Evolutionary conservation across 2,329 filamentous ascomycete species (phyloP).

Genomic region (Penicillium sp.): DNA sequence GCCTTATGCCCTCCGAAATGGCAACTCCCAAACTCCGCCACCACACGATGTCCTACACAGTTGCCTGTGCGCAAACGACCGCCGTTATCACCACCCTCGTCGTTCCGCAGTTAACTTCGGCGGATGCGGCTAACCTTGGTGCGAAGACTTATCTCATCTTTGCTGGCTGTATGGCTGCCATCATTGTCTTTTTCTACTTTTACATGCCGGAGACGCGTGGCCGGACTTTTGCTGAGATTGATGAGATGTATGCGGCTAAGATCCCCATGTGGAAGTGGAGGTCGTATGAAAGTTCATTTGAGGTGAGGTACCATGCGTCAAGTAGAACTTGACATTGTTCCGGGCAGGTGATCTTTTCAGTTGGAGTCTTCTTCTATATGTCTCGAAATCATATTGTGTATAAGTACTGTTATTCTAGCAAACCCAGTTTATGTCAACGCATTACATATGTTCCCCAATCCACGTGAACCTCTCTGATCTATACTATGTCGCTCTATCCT

Average conservation of each 20-base stretch:
- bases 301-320: slow-evolving; percentile 12
- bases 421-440: too few relatives aligned
- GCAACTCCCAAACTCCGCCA: slow-evolving; percentile 38
- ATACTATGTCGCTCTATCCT: too few relatives aligned
- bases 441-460: too few relatives aligned
- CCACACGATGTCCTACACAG: slow-evolving; percentile 38
- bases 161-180: slow-evolving; percentile 32
- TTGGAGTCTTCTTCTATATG: neutral
- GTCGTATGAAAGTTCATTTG: slow-evolving; percentile 26
- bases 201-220: slow-evolving; percentile 33
- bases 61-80: slow-evolving; percentile 37
- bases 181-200: slow-evolving; percentile 29
- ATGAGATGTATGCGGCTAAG: slow-evolving; percentile 35
- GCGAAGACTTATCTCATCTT: slow-evolving; percentile 37
- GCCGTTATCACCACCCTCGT: slow-evolving; percentile 42
- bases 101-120: slow-evolving; percentile 36
- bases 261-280: slow-evolving; percentile 36
- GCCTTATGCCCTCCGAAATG: slow-evolving; percentile 37
- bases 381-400: too few relatives aligned
- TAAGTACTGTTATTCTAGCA: too few relatives aligned
- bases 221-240: slow-evolving; percentile 34
- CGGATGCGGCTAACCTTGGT: slow-evolving; percentile 33
- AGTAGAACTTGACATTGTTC: neutral
- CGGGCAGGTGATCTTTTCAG: neutral
- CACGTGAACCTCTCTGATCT: too few relatives aligned